Evolutionary conservation across 768 basidiomycete species (phyloP).

Genomic region (Inosperma sp.): DNA sequence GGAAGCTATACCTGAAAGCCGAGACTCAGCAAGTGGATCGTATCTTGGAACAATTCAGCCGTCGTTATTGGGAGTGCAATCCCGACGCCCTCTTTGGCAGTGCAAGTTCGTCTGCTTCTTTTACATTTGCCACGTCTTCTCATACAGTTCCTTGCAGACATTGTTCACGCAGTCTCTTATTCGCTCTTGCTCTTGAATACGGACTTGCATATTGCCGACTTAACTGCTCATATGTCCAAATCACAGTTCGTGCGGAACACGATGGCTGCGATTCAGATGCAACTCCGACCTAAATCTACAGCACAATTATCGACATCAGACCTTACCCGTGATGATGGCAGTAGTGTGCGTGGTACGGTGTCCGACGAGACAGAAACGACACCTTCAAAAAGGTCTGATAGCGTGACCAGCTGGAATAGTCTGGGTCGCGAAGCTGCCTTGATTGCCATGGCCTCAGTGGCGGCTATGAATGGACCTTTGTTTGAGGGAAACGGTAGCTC

Average conservation of each 20-base stretch:
- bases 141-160: constrained; percentile 42
- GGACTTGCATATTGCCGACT: constrained; percentile 93
- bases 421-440: constrained; percentile 57
- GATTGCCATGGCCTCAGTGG: constrained; percentile 32
- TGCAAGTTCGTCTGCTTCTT: constrained; percentile 54
- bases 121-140: constrained; percentile 5
- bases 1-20: constrained; percentile 88
- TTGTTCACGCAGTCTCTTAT: constrained; percentile 94
- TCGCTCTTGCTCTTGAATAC: constrained; percentile 94
- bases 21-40: constrained; percentile 98
- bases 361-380: constrained; percentile 56
- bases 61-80: constrained; percentile 91
- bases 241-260: constrained; percentile 92
- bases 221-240: constrained; percentile 85
- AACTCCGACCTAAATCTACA: constrained; percentile 53
- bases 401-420: constrained; percentile 82
- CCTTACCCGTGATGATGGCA: constrained; percentile 63
- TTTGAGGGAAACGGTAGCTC: constrained; percentile 54
- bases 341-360: constrained; percentile 48
- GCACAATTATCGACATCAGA: constrained; percentile 54
- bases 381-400: constrained; percentile 71
- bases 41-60: constrained; percentile 88
- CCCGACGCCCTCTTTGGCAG: constrained; percentile 75
- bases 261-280: constrained; percentile 77
- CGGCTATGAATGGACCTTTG: constrained; percentile 23